A percentile compares a stretch with the other conserved stretches of the same genome.
phyloP scores from a whole-genome alignment of 306 rosid species.

The Acacia melanoxylon region DNA sequence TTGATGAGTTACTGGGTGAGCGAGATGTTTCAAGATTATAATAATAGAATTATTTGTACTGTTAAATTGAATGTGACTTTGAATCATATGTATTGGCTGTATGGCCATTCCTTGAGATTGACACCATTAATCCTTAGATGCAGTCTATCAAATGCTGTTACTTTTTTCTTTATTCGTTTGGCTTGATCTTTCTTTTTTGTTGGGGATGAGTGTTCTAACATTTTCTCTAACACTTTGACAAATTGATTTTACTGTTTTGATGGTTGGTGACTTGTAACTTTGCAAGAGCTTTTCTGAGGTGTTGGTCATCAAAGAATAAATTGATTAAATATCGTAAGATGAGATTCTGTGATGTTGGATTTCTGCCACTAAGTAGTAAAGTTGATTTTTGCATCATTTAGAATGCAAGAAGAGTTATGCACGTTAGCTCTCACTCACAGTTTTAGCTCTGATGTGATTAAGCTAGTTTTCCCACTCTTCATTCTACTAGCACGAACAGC shows the following conservation, averaged over 20 bases:
- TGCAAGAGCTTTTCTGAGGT: neutral
- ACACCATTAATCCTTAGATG: neutral
- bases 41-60: slow-evolving; percentile 6
- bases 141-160: neutral
- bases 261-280: neutral
- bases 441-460: neutral
- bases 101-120: neutral
- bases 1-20: neutral
- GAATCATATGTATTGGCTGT: slow-evolving; percentile 33
- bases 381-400: slow-evolving; percentile 12
- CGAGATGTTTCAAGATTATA: neutral
- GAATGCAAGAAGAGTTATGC: slow-evolving; percentile 5
- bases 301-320: neutral
- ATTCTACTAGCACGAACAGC: neutral
- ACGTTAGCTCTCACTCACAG: neutral
- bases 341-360: slow-evolving; percentile 1
- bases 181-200: neutral
- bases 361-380: neutral
- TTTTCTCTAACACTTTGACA: neutral
- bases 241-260: neutral
- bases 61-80: slow-evolving; percentile 24
- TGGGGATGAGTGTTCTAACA: neutral
- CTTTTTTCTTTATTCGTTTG: slow-evolving; percentile 1
- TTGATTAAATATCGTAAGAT: slow-evolving; percentile 3
- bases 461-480: neutral